These are phyloP conservation scores for Tilletia horrida DNA, from an alignment of 1,284 basidiomycete species.

Conservation along the genomic window DNA sequence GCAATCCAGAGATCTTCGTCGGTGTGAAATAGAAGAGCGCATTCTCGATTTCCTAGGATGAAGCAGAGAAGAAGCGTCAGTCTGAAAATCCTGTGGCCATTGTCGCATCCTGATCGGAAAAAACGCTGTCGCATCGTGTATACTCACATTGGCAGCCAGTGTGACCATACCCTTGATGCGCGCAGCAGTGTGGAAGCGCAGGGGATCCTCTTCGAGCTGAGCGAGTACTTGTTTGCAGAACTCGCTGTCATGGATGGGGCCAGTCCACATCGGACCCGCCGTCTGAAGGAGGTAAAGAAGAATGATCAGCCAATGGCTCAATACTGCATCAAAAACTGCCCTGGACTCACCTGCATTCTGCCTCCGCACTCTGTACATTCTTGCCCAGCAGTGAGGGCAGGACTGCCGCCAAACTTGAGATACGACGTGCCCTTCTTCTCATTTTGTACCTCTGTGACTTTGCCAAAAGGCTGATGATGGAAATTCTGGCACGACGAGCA, in stretches of 20 bases:
- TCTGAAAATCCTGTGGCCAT: too few species aligned
- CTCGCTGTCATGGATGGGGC: conserved; percentile 71
- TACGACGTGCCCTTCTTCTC: conserved; percentile 38
- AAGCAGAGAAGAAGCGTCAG: conserved; percentile 3
- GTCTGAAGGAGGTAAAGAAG: conserved; percentile 58
- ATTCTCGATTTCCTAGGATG: conserved; percentile 69
- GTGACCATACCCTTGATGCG: conserved; percentile 95
- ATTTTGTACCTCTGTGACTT: conserved; percentile 27
- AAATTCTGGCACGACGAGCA: conserved; percentile 46
- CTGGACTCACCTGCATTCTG: conserved; percentile 60
- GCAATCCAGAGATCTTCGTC: conserved; percentile 72
- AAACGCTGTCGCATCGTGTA: background rate
- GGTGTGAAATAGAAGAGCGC: conserved; percentile 89
- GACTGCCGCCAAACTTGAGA: conserved; percentile 63
- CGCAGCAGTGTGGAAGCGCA: conserved; percentile 69
- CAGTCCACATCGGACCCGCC: conserved; percentile 96
- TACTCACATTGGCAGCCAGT: conserved; percentile 66
- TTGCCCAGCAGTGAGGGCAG: conserved; percentile 67
- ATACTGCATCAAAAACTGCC: too few species aligned
- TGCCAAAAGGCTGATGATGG: conserved; percentile 42
- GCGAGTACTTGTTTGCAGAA: conserved; percentile 75
- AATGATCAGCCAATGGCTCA: too few species aligned
- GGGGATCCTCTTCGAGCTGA: conserved; percentile 63
- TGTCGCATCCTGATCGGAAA: background rate
- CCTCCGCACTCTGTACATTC: conserved; percentile 80